These are phyloP conservation scores for Scutellaria minor DNA, from an alignment of 257 asterid species.

Conservation along the genomic window DNA sequence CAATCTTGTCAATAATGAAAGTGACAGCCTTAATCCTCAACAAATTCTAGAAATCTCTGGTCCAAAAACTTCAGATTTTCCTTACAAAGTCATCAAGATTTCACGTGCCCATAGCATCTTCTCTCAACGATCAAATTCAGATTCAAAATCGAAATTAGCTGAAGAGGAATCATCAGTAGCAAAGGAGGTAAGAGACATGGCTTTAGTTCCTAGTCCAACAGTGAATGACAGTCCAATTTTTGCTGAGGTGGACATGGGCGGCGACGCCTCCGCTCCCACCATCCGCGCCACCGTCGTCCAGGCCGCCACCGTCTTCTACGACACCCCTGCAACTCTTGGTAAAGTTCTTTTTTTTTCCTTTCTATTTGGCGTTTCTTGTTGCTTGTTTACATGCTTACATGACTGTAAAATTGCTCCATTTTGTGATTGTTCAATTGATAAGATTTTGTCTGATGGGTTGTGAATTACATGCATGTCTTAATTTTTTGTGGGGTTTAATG, in stretches of 20 bases:
- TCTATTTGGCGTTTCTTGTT: neutral
- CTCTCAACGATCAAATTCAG: slow-evolving; percentile 27
- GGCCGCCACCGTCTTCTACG: slow-evolving; percentile 93
- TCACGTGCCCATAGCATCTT: slow-evolving; percentile 23
- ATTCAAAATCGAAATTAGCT: slow-evolving; percentile 13
- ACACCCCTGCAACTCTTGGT: slow-evolving; percentile 97
- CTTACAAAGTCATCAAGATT: neutral
- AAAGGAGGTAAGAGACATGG: slow-evolving; percentile 54
- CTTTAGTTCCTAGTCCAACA: slow-evolving; percentile 57
- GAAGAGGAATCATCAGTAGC: slow-evolving; percentile 25
- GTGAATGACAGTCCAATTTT: slow-evolving; percentile 58
- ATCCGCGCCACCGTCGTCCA: slow-evolving; percentile 93
- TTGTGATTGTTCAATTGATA: neutral
- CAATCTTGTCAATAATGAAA: neutral
- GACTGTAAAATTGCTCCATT: neutral
- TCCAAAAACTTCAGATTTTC: neutral
- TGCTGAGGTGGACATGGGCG: slow-evolving; percentile 87
- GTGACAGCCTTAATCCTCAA: neutral
- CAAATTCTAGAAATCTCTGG: slow-evolving; percentile 32
- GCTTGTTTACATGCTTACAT: neutral
- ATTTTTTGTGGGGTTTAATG: neutral
- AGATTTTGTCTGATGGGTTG: slow-evolving; percentile 9
- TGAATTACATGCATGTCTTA: neutral
- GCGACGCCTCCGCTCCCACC: slow-evolving; percentile 64
- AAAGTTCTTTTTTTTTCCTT: neutral